Evolutionary conservation across 2,329 filamentous ascomycete species (phyloP).

Genomic region (Arthrinium puccinioides): DNA sequence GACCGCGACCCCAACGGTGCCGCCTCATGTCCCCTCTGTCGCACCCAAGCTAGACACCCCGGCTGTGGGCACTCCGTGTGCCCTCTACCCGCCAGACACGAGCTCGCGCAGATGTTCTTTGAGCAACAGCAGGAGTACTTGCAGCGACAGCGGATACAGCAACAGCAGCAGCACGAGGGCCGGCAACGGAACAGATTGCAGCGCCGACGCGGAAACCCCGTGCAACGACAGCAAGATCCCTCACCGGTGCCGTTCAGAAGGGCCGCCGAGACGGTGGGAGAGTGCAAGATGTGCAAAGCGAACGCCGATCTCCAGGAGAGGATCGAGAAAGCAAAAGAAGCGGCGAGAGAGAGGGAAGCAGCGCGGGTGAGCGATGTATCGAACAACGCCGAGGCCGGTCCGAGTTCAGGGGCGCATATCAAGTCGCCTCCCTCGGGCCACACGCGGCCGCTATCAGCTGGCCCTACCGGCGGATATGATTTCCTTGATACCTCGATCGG

Average conservation of each 20-base stretch:
- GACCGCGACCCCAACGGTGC: constrained; percentile 22
- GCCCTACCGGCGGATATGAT: background rate
- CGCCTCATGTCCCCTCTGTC: constrained; percentile 33
- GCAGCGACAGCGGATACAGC: constrained; percentile 3
- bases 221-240: too few species aligned
- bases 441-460: background rate
- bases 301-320: constrained; percentile 12
- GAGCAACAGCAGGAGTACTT: too few species aligned
- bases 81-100: constrained; percentile 9
- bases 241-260: constrained; percentile 6
- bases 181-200: constrained; percentile 11
- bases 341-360: background rate
- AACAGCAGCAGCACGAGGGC: background rate
- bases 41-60: constrained; percentile 21
- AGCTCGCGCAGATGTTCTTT: too few species aligned
- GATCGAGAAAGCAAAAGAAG: background rate
- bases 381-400: too few species aligned
- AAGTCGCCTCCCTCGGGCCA: constrained; percentile 2
- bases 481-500: too few species aligned
- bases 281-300: constrained; percentile 17
- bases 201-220: constrained; percentile 13
- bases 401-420: too few species aligned
- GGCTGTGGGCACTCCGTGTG: constrained; percentile 19
- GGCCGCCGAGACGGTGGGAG: constrained; percentile 17
- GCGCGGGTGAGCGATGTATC: too few species aligned